Percentiles rank a stretch among this genome's conserved stretches.
Evolutionary conservation across 345 rosid species (phyloP).

Genomic region (Mangifera indica): DNA sequence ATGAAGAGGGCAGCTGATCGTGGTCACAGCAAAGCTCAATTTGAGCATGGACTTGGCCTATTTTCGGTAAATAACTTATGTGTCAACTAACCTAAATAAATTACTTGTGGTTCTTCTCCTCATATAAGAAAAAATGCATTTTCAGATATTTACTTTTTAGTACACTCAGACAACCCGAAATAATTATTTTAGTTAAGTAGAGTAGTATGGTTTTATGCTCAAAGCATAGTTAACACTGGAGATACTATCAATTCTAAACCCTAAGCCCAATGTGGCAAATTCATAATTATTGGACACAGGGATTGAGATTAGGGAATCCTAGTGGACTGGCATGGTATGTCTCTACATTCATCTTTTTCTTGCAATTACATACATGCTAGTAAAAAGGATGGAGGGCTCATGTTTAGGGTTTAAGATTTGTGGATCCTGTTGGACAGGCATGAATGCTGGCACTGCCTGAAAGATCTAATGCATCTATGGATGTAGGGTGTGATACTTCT

Average conservation of each 20-base stretch:
- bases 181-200: neutral
- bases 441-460: neutral
- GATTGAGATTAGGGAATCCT: no score
- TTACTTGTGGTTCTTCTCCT: neutral
- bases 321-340: no score
- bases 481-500: neutral
- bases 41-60: conserved; percentile 79
- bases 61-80: conserved; percentile 55
- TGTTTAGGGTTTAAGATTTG: no score
- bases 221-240: neutral
- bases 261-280: neutral
- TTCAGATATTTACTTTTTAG: neutral
- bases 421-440: no score
- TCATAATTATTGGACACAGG: no score
- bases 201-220: neutral
- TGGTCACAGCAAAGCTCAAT: conserved; percentile 87
- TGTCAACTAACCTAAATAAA: neutral
- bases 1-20: conserved; percentile 92
- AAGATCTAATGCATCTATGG: conserved; percentile 6
- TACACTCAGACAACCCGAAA: neutral
- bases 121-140: neutral
- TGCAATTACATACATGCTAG: no score
- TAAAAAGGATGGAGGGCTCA: no score
- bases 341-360: neutral
- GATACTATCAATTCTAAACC: neutral